phyloP scores from a whole-genome alignment of 345 rosid genomes.

The Theobroma cacao region DNA sequence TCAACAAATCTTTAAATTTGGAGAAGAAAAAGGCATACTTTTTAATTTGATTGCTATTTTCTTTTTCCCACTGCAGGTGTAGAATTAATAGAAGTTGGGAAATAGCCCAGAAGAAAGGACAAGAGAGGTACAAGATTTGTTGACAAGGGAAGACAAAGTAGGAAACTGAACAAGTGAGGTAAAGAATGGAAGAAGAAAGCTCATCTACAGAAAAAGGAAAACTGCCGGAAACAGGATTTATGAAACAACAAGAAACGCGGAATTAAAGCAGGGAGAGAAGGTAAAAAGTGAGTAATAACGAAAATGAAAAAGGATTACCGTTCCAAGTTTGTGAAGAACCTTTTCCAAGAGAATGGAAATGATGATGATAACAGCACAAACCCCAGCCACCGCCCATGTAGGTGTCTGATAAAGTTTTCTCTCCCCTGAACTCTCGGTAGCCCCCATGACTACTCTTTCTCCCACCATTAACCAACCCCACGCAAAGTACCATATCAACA shows the following conservation, averaged over 20 bases:
- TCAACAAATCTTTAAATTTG: neutral
- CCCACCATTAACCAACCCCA: slow-evolving; percentile 20
- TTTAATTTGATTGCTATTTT: neutral
- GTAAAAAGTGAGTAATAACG: neutral
- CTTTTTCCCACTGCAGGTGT: neutral
- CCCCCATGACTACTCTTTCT: slow-evolving; percentile 24
- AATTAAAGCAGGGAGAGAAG: neutral
- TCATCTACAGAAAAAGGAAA: neutral
- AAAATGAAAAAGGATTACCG: slow-evolving; percentile 20
- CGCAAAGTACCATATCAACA: slow-evolving; percentile 17
- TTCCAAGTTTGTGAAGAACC: slow-evolving; percentile 72
- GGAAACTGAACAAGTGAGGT: neutral
- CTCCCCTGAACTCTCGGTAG: slow-evolving; percentile 21
- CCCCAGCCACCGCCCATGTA: slow-evolving; percentile 90
- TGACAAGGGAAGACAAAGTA: neutral
- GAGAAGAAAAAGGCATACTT: neutral
- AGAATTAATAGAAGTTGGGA: neutral
- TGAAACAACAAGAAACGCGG: neutral
- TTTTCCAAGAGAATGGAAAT: slow-evolving; percentile 72
- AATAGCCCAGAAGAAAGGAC: neutral
- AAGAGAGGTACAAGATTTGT: neutral
- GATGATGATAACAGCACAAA: slow-evolving; percentile 75
- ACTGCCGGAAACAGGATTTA: neutral
- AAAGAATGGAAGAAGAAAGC: neutral
- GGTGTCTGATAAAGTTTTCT: slow-evolving; percentile 81